phyloP scores from a whole-genome alignment of 2,329 filamentous ascomycete genomes.

The Trichoderma afroharzianum region DNA sequence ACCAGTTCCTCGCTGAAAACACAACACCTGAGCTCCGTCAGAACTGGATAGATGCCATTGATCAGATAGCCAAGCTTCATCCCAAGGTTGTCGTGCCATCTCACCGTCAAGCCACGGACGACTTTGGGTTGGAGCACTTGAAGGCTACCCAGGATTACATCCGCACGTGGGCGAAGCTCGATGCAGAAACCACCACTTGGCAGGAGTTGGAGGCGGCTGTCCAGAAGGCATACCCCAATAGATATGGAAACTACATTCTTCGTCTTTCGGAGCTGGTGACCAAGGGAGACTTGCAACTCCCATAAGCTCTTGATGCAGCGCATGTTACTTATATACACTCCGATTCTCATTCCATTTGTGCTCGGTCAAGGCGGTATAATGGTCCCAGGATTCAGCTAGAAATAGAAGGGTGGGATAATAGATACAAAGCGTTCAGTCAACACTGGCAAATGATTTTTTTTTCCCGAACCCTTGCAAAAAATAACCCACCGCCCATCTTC shows the following conservation, averaged over 20 bases:
- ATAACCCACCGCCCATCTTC: too few species aligned
- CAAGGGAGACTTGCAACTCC: not conserved
- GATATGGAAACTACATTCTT: not conserved
- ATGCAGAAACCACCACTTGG: not conserved
- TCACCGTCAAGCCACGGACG: not conserved
- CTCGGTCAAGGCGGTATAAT: not conserved
- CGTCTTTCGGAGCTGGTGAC: not conserved
- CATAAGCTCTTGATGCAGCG: not conserved
- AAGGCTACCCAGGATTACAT: not conserved
- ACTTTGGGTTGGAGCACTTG: not conserved
- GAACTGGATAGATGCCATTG: not conserved
- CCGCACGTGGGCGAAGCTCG: not conserved
- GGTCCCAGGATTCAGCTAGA: not conserved
- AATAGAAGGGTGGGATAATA: too few species aligned
- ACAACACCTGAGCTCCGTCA: not conserved
- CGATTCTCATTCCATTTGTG: not conserved
- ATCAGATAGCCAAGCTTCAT: not conserved
- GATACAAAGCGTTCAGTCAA: too few species aligned
- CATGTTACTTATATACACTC: not conserved
- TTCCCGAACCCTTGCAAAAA: not conserved
- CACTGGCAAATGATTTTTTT: not conserved
- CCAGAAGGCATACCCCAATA: not conserved
- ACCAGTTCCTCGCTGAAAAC: slow-evolving; percentile 2
- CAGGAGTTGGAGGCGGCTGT: not conserved
- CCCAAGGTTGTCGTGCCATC: not conserved